phyloP scores from a whole-genome alignment of 1,139 yeast genomes.

The Sugiyamaella castrensis region DNA sequence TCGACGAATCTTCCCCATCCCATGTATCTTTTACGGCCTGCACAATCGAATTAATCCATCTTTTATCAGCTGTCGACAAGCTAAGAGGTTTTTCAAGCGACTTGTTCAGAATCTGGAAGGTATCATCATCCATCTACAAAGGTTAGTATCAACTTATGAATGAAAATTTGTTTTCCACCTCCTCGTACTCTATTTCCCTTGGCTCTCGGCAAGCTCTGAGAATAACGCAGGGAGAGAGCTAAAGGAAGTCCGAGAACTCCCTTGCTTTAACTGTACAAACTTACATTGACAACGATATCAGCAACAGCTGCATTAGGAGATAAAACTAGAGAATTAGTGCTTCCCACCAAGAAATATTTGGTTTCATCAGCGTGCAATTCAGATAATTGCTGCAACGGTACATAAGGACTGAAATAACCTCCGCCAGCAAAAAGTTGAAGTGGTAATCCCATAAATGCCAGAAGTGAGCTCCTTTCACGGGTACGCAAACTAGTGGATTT shows the following conservation, averaged over 20 bases:
- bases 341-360: slow-evolving; percentile 73
- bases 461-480: slow-evolving; percentile 71
- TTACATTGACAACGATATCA: slow-evolving; percentile 53
- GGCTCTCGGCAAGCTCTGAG: not conserved
- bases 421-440: slow-evolving; percentile 81
- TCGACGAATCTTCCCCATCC: slow-evolving; percentile 44
- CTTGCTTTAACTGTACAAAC: not conserved
- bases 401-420: slow-evolving; percentile 86
- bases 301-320: slow-evolving; percentile 61
- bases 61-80: slow-evolving; percentile 65
- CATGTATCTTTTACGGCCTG: slow-evolving; percentile 42
- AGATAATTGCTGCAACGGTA: slow-evolving; percentile 85
- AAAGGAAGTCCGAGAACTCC: not conserved
- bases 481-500: slow-evolving; percentile 73
- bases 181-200: not conserved
- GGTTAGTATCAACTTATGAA: not conserved
- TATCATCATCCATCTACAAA: slow-evolving; percentile 42
- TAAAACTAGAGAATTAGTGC: slow-evolving; percentile 77
- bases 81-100: slow-evolving; percentile 45
- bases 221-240: not conserved
- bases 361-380: slow-evolving; percentile 60
- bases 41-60: slow-evolving; percentile 57
- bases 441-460: slow-evolving; percentile 84
- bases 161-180: not conserved
- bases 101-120: slow-evolving; percentile 48